Base-by-base conservation (phyloP, 306 rosid genomes). In the Alnus glutinosa region DNA sequence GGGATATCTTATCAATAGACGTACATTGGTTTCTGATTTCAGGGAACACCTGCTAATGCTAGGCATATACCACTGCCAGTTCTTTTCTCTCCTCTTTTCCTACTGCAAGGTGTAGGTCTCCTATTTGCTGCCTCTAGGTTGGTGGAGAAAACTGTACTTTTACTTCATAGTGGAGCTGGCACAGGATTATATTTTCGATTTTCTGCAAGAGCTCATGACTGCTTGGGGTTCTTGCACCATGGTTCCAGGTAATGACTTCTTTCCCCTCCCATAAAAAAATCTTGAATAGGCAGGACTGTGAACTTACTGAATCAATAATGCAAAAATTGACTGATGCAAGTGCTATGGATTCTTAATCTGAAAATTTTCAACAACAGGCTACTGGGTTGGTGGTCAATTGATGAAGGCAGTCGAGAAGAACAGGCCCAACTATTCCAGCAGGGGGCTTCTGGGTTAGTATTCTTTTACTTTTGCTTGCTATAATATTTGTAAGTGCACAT, bases 311-410 rank as follows among this genome's bases (percentile, higher is more conserved):
- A 80, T 82, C 76, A 61, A 49, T 37, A 62, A 42, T 68, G 51
- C 48, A 37, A 67, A 4, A 13, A 42, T 42, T 42, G 72, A 68
- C 30, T n/a, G 5, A 19, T 34, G 44, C 44, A 63, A 34, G 58
- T 74, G 84, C 68, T 51, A 2, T 67, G 50, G 28, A 79, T 79
- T 73, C 76, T 66, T 75, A 66, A 52, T 82, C 83, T 82, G 82
- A 82, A 42, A 72, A 72, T 83, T 42, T 19, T 13, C 78, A 70
- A 55, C 76, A 73, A 70, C 88, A 96, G 99, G 88, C 88, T 96
- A 37, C 84, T 96, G 75, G 99, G 99, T 61, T 96, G 99, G 99
- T 96, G 99, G 99, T 93, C 99, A 58, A 93, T 96, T 78, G 99
- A 96, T 84, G 99, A 96, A 90, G 96, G 98, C 71, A 96, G 98